Evolutionary conservation across 768 basidiomycete genomes (phyloP), one percentile per base, ranked within the genome.

Genomic region (Sarcomyxa edulis): DNA sequence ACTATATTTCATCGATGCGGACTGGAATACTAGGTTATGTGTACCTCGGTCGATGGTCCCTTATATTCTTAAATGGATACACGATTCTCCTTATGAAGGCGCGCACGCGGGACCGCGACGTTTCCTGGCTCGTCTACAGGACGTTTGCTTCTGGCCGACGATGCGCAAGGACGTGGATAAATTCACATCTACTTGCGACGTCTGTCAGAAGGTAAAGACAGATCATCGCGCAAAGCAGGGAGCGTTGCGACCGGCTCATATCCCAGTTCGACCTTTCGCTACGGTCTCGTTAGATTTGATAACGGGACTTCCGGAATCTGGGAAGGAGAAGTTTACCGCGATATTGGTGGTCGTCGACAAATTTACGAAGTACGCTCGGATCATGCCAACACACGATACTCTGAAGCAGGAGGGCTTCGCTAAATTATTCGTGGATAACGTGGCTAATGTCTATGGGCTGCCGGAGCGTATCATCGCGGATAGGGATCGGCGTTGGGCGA

Each of bases 331-430:
- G 6, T 53, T 23, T 35, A 46, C 48, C 1, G 45, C 51, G 5
- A 31, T 58, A 0, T 22, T 58, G 3, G 54, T 54, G 0, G 50
- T 72, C 1, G 60, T 70, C 5, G 58, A 60, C 34, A 51, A 55
- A 37, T 42, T 60, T 1, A 56, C 56, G 3, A 56, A 56, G 24
- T 49, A 40, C 40, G 48, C 48, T 0, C 35, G 49, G 0, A 8
- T 52, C 1, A 24, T 56, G 1, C 56, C 55, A 0, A 50, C 48
- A 0, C 37, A 52, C 9, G 35, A 42, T 9, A 32, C 40, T 0
- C 24, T 60, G 10, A 35, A 46, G 2, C 47, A 46, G 7, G 37
- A 48, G n/a, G 49, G 48, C 5, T 53, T 58, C 2, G 60, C 61
- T 0, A 16, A 40, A 2, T 4, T 51, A 0, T 54, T 58, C n/a